Conservation (phyloP, 345 rosid genomes). For the Camelina sativa region DNA sequence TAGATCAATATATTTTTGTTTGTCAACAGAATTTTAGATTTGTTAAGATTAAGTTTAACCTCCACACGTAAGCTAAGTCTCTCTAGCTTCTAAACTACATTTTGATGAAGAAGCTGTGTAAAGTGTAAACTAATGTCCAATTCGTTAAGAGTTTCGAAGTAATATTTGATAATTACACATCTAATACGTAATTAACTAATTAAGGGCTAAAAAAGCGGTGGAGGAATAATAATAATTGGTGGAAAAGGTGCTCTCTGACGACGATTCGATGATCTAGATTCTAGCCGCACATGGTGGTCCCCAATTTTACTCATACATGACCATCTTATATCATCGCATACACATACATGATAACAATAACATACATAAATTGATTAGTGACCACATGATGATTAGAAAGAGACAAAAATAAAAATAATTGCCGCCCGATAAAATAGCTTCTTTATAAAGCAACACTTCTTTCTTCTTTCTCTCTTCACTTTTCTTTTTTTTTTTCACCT, state of each 20-base stretch:
- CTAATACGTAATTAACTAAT: no score
- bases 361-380: slow-evolving; percentile 18
- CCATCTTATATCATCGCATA: slow-evolving; percentile 7
- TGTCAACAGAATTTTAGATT: background rate
- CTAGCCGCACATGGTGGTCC: slow-evolving; percentile 44
- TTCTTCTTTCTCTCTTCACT: slow-evolving; percentile 37
- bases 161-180: no score
- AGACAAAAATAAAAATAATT: slow-evolving; percentile 30
- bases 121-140: background rate
- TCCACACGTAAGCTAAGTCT: slow-evolving; percentile 11
- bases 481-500: slow-evolving; percentile 3
- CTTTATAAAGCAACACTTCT: slow-evolving; percentile 43
- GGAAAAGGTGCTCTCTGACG: slow-evolving; percentile 21
- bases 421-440: slow-evolving; percentile 1
- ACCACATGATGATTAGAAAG: slow-evolving; percentile 36
- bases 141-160: background rate
- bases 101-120: slow-evolving; percentile 2
- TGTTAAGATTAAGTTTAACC: background rate
- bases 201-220: slow-evolving; percentile 18
- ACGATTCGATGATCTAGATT: slow-evolving; percentile 40
- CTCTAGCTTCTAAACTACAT: slow-evolving; percentile 18
- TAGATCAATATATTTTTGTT: background rate
- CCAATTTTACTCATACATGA: background rate
- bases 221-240: slow-evolving; percentile 28
- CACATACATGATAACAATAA: background rate